Percentiles rank a stretch among this genome's conserved stretches.
Evolutionary conservation across 2,329 filamentous ascomycete species (phyloP).

Genomic region (Bipolaris victoriae): DNA sequence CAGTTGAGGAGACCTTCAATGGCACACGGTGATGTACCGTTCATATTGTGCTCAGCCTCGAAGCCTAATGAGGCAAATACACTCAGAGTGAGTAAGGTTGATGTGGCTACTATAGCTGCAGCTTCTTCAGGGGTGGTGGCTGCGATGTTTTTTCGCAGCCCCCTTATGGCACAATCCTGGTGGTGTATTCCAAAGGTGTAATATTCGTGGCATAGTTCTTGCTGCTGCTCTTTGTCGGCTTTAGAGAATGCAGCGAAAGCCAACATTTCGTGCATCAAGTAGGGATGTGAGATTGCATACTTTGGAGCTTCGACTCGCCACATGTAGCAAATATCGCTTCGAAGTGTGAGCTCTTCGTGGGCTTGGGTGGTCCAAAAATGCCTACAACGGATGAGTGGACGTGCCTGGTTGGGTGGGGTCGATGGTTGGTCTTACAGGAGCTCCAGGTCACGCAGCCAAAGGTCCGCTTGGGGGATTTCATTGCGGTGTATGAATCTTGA

Average conservation of each 20-base stretch:
- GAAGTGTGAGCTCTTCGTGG: conserved; percentile 30
- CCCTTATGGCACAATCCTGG: conserved; percentile 46
- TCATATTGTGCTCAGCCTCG: conserved; percentile 23
- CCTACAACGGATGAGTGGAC: conserved; percentile 24
- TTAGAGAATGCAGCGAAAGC: conserved; percentile 51
- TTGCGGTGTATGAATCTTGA: conserved; percentile 37
- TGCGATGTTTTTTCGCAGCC: conserved; percentile 36
- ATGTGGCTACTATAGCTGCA: conserved; percentile 40
- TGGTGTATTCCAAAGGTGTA: conserved; percentile 46
- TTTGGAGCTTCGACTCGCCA: conserved; percentile 47
- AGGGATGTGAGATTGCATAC: conserved; percentile 43
- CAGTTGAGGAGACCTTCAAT: conserved; percentile 45
- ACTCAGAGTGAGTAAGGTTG: conserved; percentile 38
- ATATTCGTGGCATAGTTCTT: conserved; percentile 33
- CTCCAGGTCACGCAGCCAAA: conserved; percentile 45
- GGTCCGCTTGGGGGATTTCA: conserved; percentile 27
- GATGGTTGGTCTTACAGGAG: conserved; percentile 35
- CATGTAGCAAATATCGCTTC: conserved; percentile 34
- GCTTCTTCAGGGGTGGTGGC: conserved; percentile 40
- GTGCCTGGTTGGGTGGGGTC: neutral
- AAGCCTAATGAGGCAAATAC: conserved; percentile 42
- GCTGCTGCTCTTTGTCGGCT: conserved; percentile 34
- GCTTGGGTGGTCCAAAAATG: conserved; percentile 44
- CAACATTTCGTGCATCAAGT: conserved; percentile 51
- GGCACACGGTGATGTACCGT: conserved; percentile 13